A percentile compares a stretch with the other conserved stretches of the same genome.
phyloP scores from a whole-genome alignment of 768 basidiomycete species.

The Chalciporus piperatus region DNA sequence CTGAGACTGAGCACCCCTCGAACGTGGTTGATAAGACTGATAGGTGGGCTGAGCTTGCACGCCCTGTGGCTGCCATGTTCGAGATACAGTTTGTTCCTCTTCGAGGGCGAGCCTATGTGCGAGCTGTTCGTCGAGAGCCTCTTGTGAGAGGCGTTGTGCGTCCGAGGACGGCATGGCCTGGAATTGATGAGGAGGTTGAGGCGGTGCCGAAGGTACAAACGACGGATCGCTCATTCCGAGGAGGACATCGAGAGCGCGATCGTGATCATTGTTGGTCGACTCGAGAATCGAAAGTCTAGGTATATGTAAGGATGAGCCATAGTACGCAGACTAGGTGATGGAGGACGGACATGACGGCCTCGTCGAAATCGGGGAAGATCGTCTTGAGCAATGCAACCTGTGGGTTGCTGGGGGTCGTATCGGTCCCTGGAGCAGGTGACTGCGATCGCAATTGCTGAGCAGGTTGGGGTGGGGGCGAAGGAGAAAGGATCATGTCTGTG shows the following conservation, averaged over 20 bases:
- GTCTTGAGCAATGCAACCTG: constrained; percentile 53
- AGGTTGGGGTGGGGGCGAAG: constrained; percentile 12
- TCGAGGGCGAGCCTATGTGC: constrained; percentile 71
- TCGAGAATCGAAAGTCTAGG: constrained; percentile 67
- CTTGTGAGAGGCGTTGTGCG: constrained; percentile 41
- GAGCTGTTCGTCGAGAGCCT: constrained; percentile 76
- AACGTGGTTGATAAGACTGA: constrained; percentile 26
- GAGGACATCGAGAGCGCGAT: constrained; percentile 71
- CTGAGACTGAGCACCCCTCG: constrained; percentile 1
- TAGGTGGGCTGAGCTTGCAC: constrained; percentile 11
- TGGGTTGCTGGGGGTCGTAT: constrained; percentile 34
- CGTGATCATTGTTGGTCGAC: constrained; percentile 67
- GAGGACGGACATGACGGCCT: constrained; percentile 56
- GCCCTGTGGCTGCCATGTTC: constrained; percentile 17
- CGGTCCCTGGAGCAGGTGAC: neutral
- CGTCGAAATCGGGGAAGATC: constrained; percentile 83
- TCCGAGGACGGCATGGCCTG: constrained; percentile 25
- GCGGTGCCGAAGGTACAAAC: constrained; percentile 43
- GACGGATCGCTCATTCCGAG: constrained; percentile 86
- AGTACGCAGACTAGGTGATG: neutral
- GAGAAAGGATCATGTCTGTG: constrained; percentile 17
- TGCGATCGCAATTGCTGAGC: neutral
- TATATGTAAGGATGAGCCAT: neutral
- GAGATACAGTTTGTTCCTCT: constrained; percentile 38
- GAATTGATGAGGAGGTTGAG: neutral